A percentile compares a stretch with the other conserved stretches of the same genome.
phyloP scores from a whole-genome alignment of 2,329 filamentous ascomycete species.

The Sclerotinia subarctica region DNA sequence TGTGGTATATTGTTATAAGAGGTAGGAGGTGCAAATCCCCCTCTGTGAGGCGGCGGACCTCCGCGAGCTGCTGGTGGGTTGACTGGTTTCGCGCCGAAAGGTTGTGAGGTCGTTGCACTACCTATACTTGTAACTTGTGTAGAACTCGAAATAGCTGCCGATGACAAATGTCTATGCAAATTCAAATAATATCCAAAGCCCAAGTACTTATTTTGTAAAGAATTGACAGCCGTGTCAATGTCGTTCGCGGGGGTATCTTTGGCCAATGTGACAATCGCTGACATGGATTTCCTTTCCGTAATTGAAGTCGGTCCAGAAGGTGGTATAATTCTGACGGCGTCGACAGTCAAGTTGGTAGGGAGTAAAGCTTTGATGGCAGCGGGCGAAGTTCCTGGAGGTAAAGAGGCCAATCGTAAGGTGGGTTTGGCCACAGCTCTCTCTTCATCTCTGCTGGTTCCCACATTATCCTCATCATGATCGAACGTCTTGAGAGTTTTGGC shows the following conservation, averaged over 20 bases:
- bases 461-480: slow-evolving; percentile 44
- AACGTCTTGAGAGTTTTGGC: slow-evolving; percentile 33
- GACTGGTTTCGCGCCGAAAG: slow-evolving; percentile 74
- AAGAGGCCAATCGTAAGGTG: slow-evolving; percentile 57
- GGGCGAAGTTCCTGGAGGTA: slow-evolving; percentile 59
- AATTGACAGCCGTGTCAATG: slow-evolving; percentile 75
- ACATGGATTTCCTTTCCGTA: slow-evolving; percentile 66
- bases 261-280: slow-evolving; percentile 77
- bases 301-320: slow-evolving; percentile 47
- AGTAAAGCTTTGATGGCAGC: slow-evolving; percentile 59
- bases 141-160: slow-evolving; percentile 57
- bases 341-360: slow-evolving; percentile 59
- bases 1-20: slow-evolving; percentile 55
- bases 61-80: slow-evolving; percentile 45
- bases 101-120: slow-evolving; percentile 50
- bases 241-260: slow-evolving; percentile 79
- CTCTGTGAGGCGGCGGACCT: slow-evolving; percentile 49
- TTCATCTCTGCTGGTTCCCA: slow-evolving; percentile 46
- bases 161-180: slow-evolving; percentile 79
- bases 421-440: slow-evolving; percentile 57
- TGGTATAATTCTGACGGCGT: slow-evolving; percentile 69
- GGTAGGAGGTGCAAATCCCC: slow-evolving; percentile 72
- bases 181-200: slow-evolving; percentile 81
- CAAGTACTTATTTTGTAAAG: slow-evolving; percentile 78
- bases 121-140: slow-evolving; percentile 45